A percentile compares a stretch with the other conserved stretches of the same genome.
These are phyloP conservation scores for Blastomyces percursus DNA, from an alignment of 2,329 filamentous ascomycete genomes.

Conservation along the genomic window DNA sequence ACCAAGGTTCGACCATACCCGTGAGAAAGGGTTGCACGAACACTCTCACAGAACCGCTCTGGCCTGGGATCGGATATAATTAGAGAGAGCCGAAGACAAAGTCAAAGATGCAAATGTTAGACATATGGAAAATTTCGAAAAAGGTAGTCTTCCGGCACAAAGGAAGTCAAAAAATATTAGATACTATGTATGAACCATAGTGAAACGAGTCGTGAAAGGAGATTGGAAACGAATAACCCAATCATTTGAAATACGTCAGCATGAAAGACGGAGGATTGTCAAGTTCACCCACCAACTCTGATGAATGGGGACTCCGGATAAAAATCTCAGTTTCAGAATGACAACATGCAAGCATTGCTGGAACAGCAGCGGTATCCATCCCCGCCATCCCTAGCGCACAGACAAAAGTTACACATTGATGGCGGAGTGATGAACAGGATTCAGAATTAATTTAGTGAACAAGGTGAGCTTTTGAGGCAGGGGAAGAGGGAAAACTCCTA, in stretches of 20 bases:
- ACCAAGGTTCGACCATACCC: background rate
- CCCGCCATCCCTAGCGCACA: background rate
- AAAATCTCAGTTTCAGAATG: constrained; percentile 16
- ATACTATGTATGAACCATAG: background rate
- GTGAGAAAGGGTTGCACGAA: background rate
- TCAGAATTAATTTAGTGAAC: background rate
- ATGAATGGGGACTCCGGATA: background rate
- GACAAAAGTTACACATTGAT: background rate
- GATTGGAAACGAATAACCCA: background rate
- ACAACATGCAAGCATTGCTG: constrained; percentile 15
- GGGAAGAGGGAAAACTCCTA: background rate
- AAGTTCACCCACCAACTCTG: background rate
- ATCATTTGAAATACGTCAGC: background rate
- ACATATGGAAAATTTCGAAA: background rate
- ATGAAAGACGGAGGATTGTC: background rate
- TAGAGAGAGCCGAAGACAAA: background rate
- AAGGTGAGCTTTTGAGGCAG: background rate
- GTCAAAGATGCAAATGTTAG: background rate
- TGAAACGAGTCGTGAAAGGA: background rate
- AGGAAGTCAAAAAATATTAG: background rate
- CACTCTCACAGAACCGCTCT: background rate
- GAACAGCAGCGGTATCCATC: constrained; percentile 7
- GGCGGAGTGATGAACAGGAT: background rate
- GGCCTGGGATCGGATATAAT: background rate
- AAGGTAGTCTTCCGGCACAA: too few relatives aligned